Evolutionary conservation across 352 stramenopile species (phyloP), one percentile per base, ranked within the genome.

Genomic region (Globisporangium polare): DNA sequence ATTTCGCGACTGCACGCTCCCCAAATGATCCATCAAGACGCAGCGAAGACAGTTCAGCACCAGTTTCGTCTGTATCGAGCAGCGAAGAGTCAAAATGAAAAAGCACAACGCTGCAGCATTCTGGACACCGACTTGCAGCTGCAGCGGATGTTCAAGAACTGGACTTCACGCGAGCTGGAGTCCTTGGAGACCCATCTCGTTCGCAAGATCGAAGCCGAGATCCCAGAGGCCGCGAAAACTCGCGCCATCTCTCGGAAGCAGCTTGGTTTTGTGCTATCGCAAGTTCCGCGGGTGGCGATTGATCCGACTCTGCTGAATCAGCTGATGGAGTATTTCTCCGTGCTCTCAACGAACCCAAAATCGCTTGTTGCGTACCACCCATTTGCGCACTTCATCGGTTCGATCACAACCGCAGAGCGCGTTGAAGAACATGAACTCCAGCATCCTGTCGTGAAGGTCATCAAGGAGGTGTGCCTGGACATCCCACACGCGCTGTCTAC

Each of bases 341-440:
- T 78, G 1, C 17, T 52, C 10, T 47, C 46, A 1, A 63, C 47
- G 15, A 58, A 62, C 8, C 41, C 69, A 9, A 26, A 39, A n/a
- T 41, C 43, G 2, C 24, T 55, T 27, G 57, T 89, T 8, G 72
- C 70, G 4, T 89, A 82, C 60, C 67, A 43, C 5, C 51, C 78
- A 6, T 54, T 90, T 24, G 54, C 84, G 10, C 66, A 74, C 29
- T 88, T 88, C 24, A 66, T 90, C 18, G 79, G 69, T 57, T 73
- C 69, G 2, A 68, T 77, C 0, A 53, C 60, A 6, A 86, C 68
- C 1, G 67, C 77, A 43, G 68, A 78, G 24, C 56, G 42, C 12
- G 67, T 78, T 17, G 51, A 50, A n/a, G 51, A 62, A 43, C 75
- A 75, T n/a, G 67, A 61, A 13, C 50, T 64, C 17, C 57, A 62